phyloP scores from a whole-genome alignment of 805 yeast species.

The Hemisphaericaspora nanyangensis region DNA sequence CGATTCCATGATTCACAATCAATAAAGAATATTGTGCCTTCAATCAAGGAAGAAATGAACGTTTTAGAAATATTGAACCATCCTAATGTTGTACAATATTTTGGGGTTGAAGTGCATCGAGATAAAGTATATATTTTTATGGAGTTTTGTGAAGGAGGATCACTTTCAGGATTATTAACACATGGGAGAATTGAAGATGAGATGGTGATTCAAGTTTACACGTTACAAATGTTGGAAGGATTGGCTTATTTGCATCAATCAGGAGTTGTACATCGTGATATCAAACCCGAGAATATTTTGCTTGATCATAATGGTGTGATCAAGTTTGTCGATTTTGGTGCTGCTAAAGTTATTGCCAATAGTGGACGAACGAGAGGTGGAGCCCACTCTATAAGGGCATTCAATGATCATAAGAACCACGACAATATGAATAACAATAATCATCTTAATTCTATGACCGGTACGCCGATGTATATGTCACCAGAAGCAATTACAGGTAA shows the following conservation, averaged over 20 bases:
- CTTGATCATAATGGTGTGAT: constrained; percentile 89
- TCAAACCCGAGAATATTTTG: constrained; percentile 90
- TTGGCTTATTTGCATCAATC: constrained; percentile 89
- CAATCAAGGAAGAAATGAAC: constrained; percentile 94
- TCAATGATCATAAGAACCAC: not conserved
- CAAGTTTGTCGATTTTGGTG: constrained; percentile 96
- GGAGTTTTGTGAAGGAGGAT: constrained; percentile 97
- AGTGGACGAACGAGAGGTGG: constrained; percentile 43
- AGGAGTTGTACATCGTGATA: constrained; percentile 95
- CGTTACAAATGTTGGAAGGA: constrained; percentile 92
- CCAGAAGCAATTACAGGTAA: constrained; percentile 92
- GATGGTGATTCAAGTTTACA: constrained; percentile 82
- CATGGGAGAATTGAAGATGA: constrained; percentile 97
- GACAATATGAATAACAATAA: constrained; percentile 7
- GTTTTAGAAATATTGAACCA: constrained; percentile 92
- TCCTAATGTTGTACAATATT: constrained; percentile 94
- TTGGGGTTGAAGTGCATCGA: constrained; percentile 95
- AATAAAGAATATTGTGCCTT: constrained; percentile 77
- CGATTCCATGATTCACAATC: constrained; percentile 85
- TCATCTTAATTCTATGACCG: constrained; percentile 59
- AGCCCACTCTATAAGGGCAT: constrained; percentile 8
- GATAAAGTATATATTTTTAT: constrained; percentile 93
- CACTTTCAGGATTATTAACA: constrained; percentile 76
- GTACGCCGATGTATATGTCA: constrained; percentile 99
- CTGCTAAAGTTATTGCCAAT: constrained; percentile 83